Conservation (phyloP, 805 yeast genomes). For the Suhomyces pyralidae region DNA sequence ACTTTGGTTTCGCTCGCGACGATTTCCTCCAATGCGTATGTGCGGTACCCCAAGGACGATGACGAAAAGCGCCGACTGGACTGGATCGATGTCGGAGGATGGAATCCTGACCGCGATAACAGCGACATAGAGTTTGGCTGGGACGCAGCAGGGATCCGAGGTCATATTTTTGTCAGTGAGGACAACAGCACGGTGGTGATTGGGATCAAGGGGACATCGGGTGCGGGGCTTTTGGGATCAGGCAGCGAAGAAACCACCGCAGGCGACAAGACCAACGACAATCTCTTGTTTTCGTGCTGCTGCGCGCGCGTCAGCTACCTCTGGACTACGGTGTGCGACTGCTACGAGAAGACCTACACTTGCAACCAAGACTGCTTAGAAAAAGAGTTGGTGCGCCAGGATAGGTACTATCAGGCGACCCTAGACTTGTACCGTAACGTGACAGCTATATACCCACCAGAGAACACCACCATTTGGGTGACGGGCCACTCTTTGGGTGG, state of each 20-base stretch:
- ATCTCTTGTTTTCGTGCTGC: constrained; percentile 87
- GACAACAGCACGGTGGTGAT: constrained; percentile 65
- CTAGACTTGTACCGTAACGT: constrained; percentile 77
- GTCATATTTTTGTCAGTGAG: constrained; percentile 75
- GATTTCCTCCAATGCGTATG: constrained; percentile 91
- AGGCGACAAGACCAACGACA: constrained; percentile 83
- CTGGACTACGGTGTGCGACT: constrained; percentile 96
- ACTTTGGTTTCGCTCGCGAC: constrained; percentile 74
- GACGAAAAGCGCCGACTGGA: constrained; percentile 55
- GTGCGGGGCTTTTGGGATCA: constrained; percentile 58
- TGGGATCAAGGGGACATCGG: constrained; percentile 88
- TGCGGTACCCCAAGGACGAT: constrained; percentile 59
- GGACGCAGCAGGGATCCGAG: constrained; percentile 81
- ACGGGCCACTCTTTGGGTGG: constrained; percentile 98
- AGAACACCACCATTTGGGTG: constrained; percentile 70
- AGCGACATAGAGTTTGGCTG: constrained; percentile 76
- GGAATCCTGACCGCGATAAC: constrained; percentile 53
- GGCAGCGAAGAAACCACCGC: constrained; percentile 65
- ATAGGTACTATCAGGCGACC: constrained; percentile 78
- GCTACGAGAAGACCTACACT: constrained; percentile 77
- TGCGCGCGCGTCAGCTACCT: constrained; percentile 88
- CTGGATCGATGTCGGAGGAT: constrained; percentile 74
- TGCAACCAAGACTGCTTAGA: constrained; percentile 89
- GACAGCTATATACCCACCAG: constrained; percentile 58
- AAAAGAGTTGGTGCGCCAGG: constrained; percentile 65